Percentiles rank a stretch among this genome's conserved stretches.
Evolutionary conservation across 148 eudicot species (phyloP).

Genomic region (Arbutus unedo): DNA sequence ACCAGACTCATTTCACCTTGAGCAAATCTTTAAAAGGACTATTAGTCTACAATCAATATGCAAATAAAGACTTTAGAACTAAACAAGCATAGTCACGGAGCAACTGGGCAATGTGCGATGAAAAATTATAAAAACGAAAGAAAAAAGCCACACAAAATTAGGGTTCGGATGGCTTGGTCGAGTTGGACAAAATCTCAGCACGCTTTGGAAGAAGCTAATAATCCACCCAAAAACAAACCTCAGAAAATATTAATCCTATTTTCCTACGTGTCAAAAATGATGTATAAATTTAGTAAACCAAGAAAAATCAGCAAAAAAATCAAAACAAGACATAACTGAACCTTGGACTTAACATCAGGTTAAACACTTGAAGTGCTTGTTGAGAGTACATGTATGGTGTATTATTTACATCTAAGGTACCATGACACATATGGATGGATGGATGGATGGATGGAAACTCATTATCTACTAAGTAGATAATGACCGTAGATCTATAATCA

Average conservation of each 20-base stretch:
- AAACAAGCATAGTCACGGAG: background rate
- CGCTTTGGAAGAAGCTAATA: background rate
- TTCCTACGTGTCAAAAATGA: background rate
- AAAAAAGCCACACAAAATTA: background rate
- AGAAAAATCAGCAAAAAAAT: background rate
- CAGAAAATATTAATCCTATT: background rate
- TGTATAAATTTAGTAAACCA: background rate
- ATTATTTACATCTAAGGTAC: too few species aligned
- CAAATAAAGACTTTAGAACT: background rate
- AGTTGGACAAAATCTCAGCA: background rate
- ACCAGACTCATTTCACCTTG: background rate
- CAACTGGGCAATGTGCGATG: too few species aligned
- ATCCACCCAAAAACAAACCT: background rate
- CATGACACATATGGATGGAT: too few species aligned
- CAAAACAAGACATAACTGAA: background rate
- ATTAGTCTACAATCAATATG: background rate
- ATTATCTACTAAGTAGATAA: too few species aligned
- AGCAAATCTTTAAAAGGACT: background rate
- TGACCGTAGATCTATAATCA: too few species aligned
- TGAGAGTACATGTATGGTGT: too few species aligned
- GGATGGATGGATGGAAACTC: too few species aligned
- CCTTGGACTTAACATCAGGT: background rate
- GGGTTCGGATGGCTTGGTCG: background rate
- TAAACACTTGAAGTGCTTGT: too few species aligned
- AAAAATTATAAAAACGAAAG: background rate